Percentiles rank a stretch among this genome's conserved stretches.
These are phyloP conservation scores for Aspergillus leporis DNA, from an alignment of 495 filamentous ascomycete genomes.

Conservation along the genomic window DNA sequence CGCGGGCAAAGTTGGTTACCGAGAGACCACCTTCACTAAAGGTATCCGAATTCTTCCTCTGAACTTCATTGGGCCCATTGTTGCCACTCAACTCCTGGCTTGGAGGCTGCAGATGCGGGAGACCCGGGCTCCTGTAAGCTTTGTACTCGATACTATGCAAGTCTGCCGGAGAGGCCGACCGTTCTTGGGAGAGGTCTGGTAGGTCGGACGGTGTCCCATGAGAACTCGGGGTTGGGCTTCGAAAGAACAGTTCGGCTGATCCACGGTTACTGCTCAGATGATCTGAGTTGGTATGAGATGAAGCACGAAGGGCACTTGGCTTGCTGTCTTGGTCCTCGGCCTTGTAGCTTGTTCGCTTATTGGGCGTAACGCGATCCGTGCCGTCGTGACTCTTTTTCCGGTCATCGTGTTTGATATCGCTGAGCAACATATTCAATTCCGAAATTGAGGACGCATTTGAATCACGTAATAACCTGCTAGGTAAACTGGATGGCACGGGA, in stretches of 20 bases:
- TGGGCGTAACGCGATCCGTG: slow-evolving; percentile 30
- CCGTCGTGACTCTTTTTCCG: slow-evolving; percentile 31
- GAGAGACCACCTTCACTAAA: slow-evolving; percentile 35
- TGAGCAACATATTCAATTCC: slow-evolving; percentile 28
- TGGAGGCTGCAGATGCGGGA: slow-evolving; percentile 21
- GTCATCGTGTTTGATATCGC: slow-evolving; percentile 22
- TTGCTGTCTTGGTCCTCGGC: slow-evolving; percentile 9
- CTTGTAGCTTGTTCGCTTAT: slow-evolving; percentile 6
- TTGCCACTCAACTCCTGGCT: slow-evolving; percentile 6
- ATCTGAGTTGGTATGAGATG: slow-evolving; percentile 23
- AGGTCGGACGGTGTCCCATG: slow-evolving; percentile 20
- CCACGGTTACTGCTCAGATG: slow-evolving; percentile 23
- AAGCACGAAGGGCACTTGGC: slow-evolving; percentile 14
- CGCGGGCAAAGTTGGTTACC: slow-evolving; percentile 42
- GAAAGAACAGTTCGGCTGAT: slow-evolving; percentile 28
- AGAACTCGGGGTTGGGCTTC: slow-evolving; percentile 20
- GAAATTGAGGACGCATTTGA: slow-evolving; percentile 19
- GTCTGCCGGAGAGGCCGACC: slow-evolving; percentile 12
- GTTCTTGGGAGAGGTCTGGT: slow-evolving; percentile 22
- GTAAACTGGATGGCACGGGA: slow-evolving; percentile 35
- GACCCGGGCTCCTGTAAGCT: slow-evolving; percentile 18
- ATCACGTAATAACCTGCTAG: slow-evolving; percentile 26
- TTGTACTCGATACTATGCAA: slow-evolving; percentile 21
- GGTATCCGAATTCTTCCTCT: slow-evolving; percentile 35
- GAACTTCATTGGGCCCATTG: slow-evolving; percentile 6